These are phyloP conservation scores for Prunus campanulata DNA, from an alignment of 306 rosid species.

Conservation along the genomic window DNA sequence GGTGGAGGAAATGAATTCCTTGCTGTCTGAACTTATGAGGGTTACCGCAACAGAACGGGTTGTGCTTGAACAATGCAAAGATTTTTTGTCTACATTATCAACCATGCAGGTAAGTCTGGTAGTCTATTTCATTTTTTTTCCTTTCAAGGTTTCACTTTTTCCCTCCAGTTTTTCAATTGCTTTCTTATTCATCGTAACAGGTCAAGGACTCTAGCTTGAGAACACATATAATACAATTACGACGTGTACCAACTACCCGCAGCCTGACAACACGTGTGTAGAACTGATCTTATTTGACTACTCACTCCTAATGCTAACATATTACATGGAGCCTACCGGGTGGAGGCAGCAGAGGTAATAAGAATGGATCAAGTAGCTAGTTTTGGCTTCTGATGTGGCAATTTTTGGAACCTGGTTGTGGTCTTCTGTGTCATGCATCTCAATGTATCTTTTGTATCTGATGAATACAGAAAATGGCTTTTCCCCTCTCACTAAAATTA, in stretches of 20 bases:
- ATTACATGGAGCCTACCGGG: conserved; percentile 57
- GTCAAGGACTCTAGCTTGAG: conserved; percentile 86
- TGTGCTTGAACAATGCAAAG: conserved; percentile 80
- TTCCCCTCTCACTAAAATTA: conserved; percentile 50
- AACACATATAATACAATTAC: conserved; percentile 72
- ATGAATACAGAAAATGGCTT: conserved; percentile 35
- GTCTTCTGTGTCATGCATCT: conserved; percentile 51
- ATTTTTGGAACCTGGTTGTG: conserved; percentile 48
- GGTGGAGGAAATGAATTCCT: conserved; percentile 79
- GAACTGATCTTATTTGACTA: conserved; percentile 69
- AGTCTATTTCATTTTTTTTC: neutral
- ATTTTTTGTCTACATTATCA: conserved; percentile 66
- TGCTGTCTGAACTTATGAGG: conserved; percentile 77
- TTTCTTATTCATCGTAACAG: conserved; percentile 30
- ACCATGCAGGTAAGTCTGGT: conserved; percentile 68
- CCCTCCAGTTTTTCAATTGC: conserved; percentile 14
- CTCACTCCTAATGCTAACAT: conserved; percentile 80
- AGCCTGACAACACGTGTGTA: conserved; percentile 77
- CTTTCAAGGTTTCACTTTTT: conserved; percentile 8
- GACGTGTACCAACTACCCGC: conserved; percentile 53
- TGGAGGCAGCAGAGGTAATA: conserved; percentile 71
- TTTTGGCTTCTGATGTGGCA: conserved; percentile 56
- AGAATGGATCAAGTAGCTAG: conserved; percentile 60
- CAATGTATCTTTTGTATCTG: conserved; percentile 50
- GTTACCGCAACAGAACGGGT: conserved; percentile 70